phyloP scores from a whole-genome alignment of 768 basidiomycete species.

The Clitopilus hobsonii region DNA sequence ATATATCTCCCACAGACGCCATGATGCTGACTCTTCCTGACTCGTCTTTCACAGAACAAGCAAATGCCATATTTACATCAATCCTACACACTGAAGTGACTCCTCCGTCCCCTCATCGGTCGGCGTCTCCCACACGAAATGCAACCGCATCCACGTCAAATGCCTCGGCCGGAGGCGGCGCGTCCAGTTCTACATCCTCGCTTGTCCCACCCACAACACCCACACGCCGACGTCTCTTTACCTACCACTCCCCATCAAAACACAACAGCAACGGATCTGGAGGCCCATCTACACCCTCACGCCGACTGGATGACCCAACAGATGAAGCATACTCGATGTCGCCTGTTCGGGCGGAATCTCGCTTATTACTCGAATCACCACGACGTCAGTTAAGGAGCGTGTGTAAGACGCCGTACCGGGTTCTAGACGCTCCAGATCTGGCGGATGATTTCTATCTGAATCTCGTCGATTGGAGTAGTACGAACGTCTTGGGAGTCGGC shows the following conservation, averaged over 20 bases:
- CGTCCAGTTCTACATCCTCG: not conserved
- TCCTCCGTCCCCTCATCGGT: slow-evolving; percentile 57
- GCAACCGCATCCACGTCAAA: slow-evolving; percentile 35
- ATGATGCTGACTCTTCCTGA: not conserved
- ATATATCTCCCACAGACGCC: not conserved
- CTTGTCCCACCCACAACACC: slow-evolving; percentile 41
- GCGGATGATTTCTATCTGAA: slow-evolving; percentile 99
- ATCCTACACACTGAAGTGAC: slow-evolving; percentile 78
- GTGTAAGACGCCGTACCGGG: slow-evolving; percentile 94
- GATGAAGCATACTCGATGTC: slow-evolving; percentile 89
- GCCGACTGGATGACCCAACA: slow-evolving; percentile 73
- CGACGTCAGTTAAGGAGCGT: slow-evolving; percentile 77
- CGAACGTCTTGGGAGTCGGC: slow-evolving; percentile 92
- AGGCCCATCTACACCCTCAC: slow-evolving; percentile 46
- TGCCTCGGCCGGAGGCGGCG: slow-evolving; percentile 8
- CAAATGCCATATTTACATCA: slow-evolving; percentile 75
- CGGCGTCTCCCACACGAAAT: slow-evolving; percentile 57
- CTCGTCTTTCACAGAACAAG: slow-evolving; percentile 55
- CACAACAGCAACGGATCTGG: not conserved
- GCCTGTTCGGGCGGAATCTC: slow-evolving; percentile 81
- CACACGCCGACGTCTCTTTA: slow-evolving; percentile 59
- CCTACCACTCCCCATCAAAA: slow-evolving; percentile 62
- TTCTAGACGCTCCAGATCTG: slow-evolving; percentile 94
- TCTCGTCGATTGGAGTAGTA: slow-evolving; percentile 94
- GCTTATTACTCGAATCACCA: slow-evolving; percentile 79